Percentiles rank a stretch among this genome's conserved stretches.
Conservation (phyloP, 306 rosid species). For the Benincasa hispida region DNA sequence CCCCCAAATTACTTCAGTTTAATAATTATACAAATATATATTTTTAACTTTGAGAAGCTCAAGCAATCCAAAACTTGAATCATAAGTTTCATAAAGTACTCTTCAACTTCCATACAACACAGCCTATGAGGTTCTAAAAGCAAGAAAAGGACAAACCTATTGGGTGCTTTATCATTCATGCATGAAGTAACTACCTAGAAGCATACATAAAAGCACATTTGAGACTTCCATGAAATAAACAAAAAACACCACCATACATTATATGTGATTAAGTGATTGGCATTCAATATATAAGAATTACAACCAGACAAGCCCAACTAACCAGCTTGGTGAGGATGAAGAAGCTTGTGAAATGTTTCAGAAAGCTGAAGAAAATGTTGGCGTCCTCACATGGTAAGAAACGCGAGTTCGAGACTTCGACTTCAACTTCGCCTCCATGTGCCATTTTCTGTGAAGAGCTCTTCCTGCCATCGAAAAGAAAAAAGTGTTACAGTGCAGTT, state of each 20-base stretch:
- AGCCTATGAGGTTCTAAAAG: slow-evolving; percentile 6
- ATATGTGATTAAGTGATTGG: not conserved
- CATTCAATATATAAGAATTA: not conserved
- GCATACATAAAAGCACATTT: not conserved
- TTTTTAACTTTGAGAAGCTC: not conserved
- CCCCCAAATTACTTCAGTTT: not conserved
- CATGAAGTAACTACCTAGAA: slow-evolving; percentile 8
- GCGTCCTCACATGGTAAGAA: not conserved
- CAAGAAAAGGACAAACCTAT: slow-evolving; percentile 1
- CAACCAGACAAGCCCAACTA: not conserved
- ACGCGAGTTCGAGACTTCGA: not conserved
- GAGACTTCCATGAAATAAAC: not conserved
- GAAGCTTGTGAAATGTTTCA: slow-evolving; percentile 11
- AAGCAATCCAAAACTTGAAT: slow-evolving; percentile 7
- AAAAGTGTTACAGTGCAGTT: not conserved
- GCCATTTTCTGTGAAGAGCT: slow-evolving; percentile 24
- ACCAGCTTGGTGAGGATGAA: not conserved
- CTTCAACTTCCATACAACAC: not conserved
- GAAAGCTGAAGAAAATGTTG: slow-evolving; percentile 18
- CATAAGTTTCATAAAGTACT: not conserved
- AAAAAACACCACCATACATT: not conserved
- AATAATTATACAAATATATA: not conserved
- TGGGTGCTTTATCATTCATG: not conserved
- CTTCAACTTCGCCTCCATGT: not conserved
- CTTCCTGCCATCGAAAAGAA: slow-evolving; percentile 11